A percentile compares a stretch with the other conserved stretches of the same genome.
These are phyloP conservation scores for Cutaneotrichosporon sp. DNA, from an alignment of 1,284 basidiomycete species.

Conservation along the genomic window DNA sequence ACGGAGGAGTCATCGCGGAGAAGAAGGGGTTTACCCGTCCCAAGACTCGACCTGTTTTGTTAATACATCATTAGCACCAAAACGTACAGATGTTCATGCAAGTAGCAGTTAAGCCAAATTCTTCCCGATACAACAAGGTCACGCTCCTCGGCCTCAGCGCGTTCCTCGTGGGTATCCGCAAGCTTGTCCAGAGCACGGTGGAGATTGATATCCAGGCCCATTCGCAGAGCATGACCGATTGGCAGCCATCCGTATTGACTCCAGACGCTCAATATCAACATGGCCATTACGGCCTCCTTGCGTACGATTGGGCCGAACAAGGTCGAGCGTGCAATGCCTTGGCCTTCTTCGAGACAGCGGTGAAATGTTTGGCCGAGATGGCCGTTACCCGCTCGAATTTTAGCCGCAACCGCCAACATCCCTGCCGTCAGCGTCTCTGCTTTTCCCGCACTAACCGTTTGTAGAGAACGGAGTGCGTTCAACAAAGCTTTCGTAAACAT, in stretches of 20 bases:
- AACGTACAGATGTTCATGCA: constrained; percentile 44
- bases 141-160: constrained; percentile 75
- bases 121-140: constrained; percentile 83
- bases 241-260: constrained; percentile 91
- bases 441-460: constrained; percentile 30
- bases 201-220: constrained; percentile 87
- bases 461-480: constrained; percentile 84
- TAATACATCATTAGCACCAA: not conserved
- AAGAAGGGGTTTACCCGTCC: constrained; percentile 82
- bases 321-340: constrained; percentile 86
- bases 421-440: constrained; percentile 9
- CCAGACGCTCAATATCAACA: constrained; percentile 86
- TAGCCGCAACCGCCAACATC: constrained; percentile 82
- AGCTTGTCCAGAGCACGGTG: constrained; percentile 85
- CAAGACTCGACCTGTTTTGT: constrained; percentile 69
- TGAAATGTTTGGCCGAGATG: constrained; percentile 78
- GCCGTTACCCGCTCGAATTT: constrained; percentile 82
- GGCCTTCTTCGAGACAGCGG: constrained; percentile 84
- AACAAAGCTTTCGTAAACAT: constrained; percentile 82
- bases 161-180: constrained; percentile 53
- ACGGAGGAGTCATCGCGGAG: constrained; percentile 82
- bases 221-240: constrained; percentile 78
- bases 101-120: constrained; percentile 86
- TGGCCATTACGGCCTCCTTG: constrained; percentile 92
- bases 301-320: constrained; percentile 85